These are phyloP conservation scores for Fusarium oligoseptatum DNA, from an alignment of 2,329 filamentous ascomycete genomes.

Conservation along the genomic window DNA sequence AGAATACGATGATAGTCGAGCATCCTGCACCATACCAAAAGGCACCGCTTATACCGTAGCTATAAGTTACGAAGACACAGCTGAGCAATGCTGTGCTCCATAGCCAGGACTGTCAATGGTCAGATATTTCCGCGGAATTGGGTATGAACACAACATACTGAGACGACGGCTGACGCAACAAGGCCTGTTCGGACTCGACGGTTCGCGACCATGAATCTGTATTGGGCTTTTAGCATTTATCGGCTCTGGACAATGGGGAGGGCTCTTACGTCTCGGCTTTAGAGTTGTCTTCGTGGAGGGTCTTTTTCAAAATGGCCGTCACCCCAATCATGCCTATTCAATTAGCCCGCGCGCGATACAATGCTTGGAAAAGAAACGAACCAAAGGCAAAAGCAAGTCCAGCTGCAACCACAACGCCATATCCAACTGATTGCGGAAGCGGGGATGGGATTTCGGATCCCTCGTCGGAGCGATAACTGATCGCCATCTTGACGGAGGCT, in stretches of 20 bases:
- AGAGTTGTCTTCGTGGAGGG: conserved; percentile 26
- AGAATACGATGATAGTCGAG: conserved; percentile 74
- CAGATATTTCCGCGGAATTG: neutral
- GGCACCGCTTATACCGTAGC: conserved; percentile 23
- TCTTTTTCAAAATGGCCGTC: conserved; percentile 20
- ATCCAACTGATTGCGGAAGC: conserved; percentile 63
- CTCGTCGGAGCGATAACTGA: conserved; percentile 11
- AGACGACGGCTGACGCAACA: conserved; percentile 24
- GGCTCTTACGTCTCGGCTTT: conserved; percentile 18
- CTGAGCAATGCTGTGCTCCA: conserved; percentile 26
- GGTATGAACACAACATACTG: neutral
- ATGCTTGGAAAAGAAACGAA: conserved; percentile 61
- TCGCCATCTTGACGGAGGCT: neutral
- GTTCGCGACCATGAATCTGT: conserved; percentile 27
- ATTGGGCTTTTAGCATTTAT: too few relatives aligned
- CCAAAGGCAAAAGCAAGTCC: conserved; percentile 78
- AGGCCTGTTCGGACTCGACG: conserved; percentile 21
- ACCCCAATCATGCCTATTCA: conserved; percentile 23
- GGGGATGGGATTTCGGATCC: conserved; percentile 13
- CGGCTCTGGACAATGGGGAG: too few relatives aligned
- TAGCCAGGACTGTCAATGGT: conserved; percentile 18
- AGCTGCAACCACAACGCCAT: conserved; percentile 80
- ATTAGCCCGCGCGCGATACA: neutral
- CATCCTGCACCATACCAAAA: conserved; percentile 27
- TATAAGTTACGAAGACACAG: conserved; percentile 25